Conservation (phyloP, 2,329 filamentous ascomycete species). For the Diaporthe capsici region DNA sequence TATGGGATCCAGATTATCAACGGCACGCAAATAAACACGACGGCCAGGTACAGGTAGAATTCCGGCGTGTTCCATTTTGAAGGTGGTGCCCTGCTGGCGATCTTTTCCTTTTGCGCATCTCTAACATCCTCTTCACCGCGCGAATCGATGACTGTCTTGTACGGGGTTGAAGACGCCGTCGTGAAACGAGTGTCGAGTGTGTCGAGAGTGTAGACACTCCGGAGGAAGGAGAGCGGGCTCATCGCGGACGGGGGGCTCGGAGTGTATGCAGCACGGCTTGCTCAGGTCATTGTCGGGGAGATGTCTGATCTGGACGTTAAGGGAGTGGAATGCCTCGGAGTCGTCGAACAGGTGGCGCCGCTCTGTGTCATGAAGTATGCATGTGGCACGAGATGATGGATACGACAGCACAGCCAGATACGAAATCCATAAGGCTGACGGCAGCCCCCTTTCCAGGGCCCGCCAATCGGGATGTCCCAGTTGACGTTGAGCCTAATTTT, state of each 20-base stretch:
- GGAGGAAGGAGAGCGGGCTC: slow-evolving; percentile 60
- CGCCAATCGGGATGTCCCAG: slow-evolving; percentile 32
- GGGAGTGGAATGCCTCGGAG: background rate
- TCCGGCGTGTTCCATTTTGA: slow-evolving; percentile 90
- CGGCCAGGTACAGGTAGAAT: slow-evolving; percentile 84
- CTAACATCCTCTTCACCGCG: slow-evolving; percentile 59
- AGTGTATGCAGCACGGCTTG: background rate
- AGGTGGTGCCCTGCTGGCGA: slow-evolving; percentile 62
- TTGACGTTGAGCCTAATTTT: slow-evolving; percentile 29
- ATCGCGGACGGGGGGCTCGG: slow-evolving; percentile 33
- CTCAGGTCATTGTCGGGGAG: slow-evolving; percentile 38
- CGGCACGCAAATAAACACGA: slow-evolving; percentile 77
- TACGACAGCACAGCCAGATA: slow-evolving; percentile 28
- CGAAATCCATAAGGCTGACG: slow-evolving; percentile 30
- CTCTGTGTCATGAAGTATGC: background rate
- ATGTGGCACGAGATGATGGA: slow-evolving; percentile 3
- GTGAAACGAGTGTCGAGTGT: slow-evolving; percentile 67
- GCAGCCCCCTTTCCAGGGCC: slow-evolving; percentile 26
- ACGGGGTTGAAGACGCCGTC: slow-evolving; percentile 77
- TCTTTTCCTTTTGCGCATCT: slow-evolving; percentile 59
- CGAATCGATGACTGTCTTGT: slow-evolving; percentile 69
- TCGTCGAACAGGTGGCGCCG: background rate
- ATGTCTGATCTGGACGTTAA: background rate
- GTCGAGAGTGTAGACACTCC: slow-evolving; percentile 64
- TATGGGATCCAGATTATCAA: slow-evolving; percentile 94